These are phyloP conservation scores for Gryganskiella cystojenkinii DNA, from an alignment of 192 early-diverging fungal species.

Conservation along the genomic window DNA sequence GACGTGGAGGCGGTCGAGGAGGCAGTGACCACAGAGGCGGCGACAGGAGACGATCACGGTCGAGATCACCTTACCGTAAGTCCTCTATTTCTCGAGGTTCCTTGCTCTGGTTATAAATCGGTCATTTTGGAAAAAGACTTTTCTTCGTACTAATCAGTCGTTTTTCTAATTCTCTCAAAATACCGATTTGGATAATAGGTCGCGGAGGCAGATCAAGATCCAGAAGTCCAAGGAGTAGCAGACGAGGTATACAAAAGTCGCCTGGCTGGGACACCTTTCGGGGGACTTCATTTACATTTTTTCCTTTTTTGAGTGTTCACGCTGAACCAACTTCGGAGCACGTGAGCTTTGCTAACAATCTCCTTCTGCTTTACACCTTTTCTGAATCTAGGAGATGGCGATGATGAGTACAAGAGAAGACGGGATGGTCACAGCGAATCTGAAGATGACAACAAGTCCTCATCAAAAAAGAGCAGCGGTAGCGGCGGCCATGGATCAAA, in stretches of 20 bases:
- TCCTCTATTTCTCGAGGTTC: background rate
- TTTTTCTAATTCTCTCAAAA: background rate
- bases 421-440: slow-evolving; percentile 8
- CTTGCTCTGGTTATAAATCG: too few relatives aligned
- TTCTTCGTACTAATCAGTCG: background rate
- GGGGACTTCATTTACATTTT: too few relatives aligned
- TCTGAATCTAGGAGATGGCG: slow-evolving; percentile 19
- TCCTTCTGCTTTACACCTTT: too few relatives aligned
- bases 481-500: background rate
- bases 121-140: background rate
- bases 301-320: too few relatives aligned
- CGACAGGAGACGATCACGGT: slow-evolving; percentile 27
- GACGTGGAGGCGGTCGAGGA: too few relatives aligned
- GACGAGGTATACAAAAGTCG: slow-evolving; percentile 20
- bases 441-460: background rate
- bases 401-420: slow-evolving; percentile 21
- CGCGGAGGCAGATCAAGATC: slow-evolving; percentile 42
- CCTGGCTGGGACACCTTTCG: too few relatives aligned
- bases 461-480: slow-evolving; percentile 3
- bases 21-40: background rate
- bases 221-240: slow-evolving; percentile 24
- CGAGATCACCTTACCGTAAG: slow-evolving; percentile 38
- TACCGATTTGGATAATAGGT: background rate
- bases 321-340: too few relatives aligned
- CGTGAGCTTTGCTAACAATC: too few relatives aligned